A percentile compares a stretch with the other conserved stretches of the same genome.
phyloP scores from a whole-genome alignment of 331 rosid species.

The Quercus tomentella region DNA sequence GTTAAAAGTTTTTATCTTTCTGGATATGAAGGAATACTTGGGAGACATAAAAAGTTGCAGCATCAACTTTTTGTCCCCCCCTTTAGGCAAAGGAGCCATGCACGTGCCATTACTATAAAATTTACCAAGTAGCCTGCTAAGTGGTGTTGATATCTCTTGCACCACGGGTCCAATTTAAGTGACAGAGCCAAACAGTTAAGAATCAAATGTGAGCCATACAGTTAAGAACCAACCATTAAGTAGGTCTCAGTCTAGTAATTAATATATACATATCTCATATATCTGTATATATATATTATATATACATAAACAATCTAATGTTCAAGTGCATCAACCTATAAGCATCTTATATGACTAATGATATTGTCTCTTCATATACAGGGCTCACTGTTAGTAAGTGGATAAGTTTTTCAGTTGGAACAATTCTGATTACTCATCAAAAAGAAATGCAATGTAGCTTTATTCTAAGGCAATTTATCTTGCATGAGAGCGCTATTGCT shows the following conservation, averaged over 20 bases:
- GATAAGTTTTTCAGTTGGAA: constrained; percentile 11
- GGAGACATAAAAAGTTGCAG: constrained; percentile 22
- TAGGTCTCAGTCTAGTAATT: background rate
- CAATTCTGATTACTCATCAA: constrained; percentile 6
- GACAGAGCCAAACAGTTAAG: background rate
- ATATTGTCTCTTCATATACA: background rate
- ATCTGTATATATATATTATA: background rate
- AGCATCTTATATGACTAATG: constrained; percentile 11
- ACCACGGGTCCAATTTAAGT: constrained; percentile 21
- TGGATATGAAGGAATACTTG: constrained; percentile 34
- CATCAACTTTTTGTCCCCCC: constrained; percentile 16
- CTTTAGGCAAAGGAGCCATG: constrained; percentile 16
- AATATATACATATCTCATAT: background rate
- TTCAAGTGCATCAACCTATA: background rate
- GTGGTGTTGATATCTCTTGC: constrained; percentile 25
- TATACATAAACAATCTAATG: background rate
- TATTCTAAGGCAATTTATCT: background rate
- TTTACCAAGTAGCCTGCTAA: constrained; percentile 5
- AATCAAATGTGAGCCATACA: background rate
- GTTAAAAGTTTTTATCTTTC: constrained; percentile 9
- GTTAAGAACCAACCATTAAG: background rate
- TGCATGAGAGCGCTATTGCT: background rate
- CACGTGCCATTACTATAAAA: constrained; percentile 10
- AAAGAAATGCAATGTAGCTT: background rate
- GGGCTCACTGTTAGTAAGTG: constrained; percentile 15